Evolutionary conservation across 2,329 filamentous ascomycete genomes (phyloP).

Genomic region (Didymosphaeria variabile): DNA sequence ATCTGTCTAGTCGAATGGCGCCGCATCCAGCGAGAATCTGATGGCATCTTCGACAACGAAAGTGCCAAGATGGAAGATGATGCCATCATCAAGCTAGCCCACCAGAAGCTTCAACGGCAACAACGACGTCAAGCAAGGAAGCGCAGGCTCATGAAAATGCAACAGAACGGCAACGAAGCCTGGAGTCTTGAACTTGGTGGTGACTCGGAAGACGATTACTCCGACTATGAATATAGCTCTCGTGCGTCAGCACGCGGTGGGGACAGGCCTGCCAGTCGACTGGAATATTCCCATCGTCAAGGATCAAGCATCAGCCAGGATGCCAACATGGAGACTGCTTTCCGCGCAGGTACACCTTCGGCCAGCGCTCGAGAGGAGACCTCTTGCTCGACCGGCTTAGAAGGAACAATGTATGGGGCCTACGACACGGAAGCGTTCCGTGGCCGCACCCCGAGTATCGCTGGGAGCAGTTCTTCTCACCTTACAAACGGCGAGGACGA

Average conservation of each 20-base stretch:
- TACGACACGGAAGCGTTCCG: conserved; percentile 69
- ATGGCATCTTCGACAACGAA: conserved; percentile 55
- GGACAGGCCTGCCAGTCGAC: conserved; percentile 29
- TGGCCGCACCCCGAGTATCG: conserved; percentile 79
- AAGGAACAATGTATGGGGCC: conserved; percentile 80
- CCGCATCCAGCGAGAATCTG: conserved; percentile 77
- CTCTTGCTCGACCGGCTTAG: conserved; percentile 64
- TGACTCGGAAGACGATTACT: conserved; percentile 63
- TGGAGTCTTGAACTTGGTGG: conserved; percentile 88
- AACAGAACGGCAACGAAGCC: conserved; percentile 63
- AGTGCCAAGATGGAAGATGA: conserved; percentile 55
- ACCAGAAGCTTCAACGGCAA: conserved; percentile 54
- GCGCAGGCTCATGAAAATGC: conserved; percentile 40
- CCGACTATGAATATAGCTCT: conserved; percentile 37
- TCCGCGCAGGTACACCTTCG: conserved; percentile 37
- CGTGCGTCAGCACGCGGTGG: conserved; percentile 33
- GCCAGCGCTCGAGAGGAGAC: conserved; percentile 21
- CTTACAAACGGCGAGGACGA: conserved; percentile 57
- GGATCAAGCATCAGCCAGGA: conserved; percentile 29
- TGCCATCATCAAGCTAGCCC: conserved; percentile 48
- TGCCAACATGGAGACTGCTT: conserved; percentile 48
- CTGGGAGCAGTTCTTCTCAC: conserved; percentile 74
- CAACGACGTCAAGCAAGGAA: conserved; percentile 52
- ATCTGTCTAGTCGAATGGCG: conserved; percentile 84
- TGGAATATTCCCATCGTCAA: conserved; percentile 33